These are phyloP conservation scores for Metarhizium guizhouense DNA, from an alignment of 2,329 filamentous ascomycete genomes.

Conservation along the genomic window DNA sequence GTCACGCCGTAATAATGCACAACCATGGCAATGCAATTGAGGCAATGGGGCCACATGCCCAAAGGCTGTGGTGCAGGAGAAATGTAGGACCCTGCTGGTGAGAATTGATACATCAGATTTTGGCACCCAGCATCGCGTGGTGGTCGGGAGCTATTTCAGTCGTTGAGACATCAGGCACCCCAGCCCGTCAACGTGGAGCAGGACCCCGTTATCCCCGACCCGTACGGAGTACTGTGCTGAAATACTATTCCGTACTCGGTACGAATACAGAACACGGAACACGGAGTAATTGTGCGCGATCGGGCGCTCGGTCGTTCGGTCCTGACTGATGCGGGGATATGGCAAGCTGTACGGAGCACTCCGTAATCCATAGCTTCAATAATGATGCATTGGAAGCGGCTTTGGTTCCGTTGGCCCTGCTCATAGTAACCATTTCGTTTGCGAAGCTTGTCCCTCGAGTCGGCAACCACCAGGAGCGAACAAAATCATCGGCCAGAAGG, in stretches of 20 bases:
- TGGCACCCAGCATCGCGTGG: not conserved
- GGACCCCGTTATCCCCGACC: not conserved
- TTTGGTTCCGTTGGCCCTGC: too few relatives aligned
- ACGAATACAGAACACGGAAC: too few relatives aligned
- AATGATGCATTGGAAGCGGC: too few relatives aligned
- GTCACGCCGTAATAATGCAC: not conserved
- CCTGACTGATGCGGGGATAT: too few relatives aligned
- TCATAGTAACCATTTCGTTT: not conserved
- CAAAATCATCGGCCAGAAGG: not conserved
- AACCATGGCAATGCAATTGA: not conserved
- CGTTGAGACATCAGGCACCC: not conserved
- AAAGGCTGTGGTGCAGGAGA: not conserved
- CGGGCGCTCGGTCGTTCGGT: too few relatives aligned
- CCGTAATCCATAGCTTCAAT: too few relatives aligned
- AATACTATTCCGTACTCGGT: too few relatives aligned
- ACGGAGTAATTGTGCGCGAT: too few relatives aligned
- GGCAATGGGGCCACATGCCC: not conserved
- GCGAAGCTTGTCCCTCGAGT: not conserved
- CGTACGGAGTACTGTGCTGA: too few relatives aligned
- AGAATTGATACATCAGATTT: conserved; percentile 9
- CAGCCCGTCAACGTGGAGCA: not conserved
- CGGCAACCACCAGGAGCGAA: not conserved
- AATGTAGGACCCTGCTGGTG: not conserved
- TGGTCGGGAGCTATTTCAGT: not conserved
- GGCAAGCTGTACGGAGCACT: too few relatives aligned